A percentile compares a stretch with the other conserved stretches of the same genome.
Evolutionary conservation across 2,329 filamentous ascomycete genomes (phyloP).

Genomic region (Cytospora schulzeri): DNA sequence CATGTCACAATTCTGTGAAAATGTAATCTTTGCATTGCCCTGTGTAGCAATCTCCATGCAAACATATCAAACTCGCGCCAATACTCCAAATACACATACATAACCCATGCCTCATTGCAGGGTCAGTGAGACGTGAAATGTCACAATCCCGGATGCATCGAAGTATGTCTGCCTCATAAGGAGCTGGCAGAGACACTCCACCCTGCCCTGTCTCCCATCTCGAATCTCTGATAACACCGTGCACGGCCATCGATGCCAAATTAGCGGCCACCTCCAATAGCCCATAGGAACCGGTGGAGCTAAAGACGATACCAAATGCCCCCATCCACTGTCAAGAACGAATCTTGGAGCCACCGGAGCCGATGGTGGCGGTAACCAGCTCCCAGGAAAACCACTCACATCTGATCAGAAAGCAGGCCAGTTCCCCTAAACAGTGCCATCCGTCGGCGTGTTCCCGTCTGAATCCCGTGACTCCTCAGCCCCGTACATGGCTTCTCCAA

Average conservation of each 20-base stretch:
- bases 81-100: neutral
- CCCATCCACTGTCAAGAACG: neutral
- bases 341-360: neutral
- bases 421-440: conserved; percentile 33
- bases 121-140: neutral
- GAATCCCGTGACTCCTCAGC: conserved; percentile 43
- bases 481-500: conserved; percentile 80
- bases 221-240: neutral
- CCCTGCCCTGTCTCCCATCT: neutral
- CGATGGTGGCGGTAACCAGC: neutral
- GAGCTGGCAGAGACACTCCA: neutral
- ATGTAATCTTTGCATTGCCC: neutral
- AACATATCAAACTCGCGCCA: neutral
- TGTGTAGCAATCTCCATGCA: neutral
- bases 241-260: neutral
- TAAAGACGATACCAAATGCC: neutral
- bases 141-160: neutral
- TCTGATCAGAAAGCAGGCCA: neutral
- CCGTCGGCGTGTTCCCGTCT: conserved; percentile 40
- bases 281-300: neutral
- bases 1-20: too few relatives aligned
- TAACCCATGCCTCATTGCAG: neutral
- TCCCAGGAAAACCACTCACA: neutral
- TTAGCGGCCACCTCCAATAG: too few relatives aligned
- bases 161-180: neutral